phyloP scores from a whole-genome alignment of 1,284 basidiomycete genomes.

The Coniophora puteana region DNA sequence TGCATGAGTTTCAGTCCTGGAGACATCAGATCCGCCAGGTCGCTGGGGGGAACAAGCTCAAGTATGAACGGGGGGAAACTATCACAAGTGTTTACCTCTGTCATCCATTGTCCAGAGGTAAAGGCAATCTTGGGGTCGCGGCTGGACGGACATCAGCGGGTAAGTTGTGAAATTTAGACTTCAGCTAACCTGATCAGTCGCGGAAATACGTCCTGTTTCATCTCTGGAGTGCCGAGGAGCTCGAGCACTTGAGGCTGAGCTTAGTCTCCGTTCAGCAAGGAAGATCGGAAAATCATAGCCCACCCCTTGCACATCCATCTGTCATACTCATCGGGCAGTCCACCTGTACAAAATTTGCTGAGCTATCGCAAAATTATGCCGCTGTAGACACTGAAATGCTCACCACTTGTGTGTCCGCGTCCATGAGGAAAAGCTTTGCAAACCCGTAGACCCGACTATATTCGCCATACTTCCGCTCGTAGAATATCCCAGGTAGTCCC shows the following conservation, averaged over 20 bases:
- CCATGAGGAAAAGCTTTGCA: conserved; percentile 57
- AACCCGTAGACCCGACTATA: conserved; percentile 61
- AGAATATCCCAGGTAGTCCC: conserved; percentile 63
- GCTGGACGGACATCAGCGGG: conserved; percentile 30
- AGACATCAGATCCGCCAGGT: conserved; percentile 76
- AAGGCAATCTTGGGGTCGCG: conserved; percentile 62
- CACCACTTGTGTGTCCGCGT: conserved; percentile 61
- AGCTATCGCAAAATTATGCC: conserved; percentile 1
- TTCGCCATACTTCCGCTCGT: conserved; percentile 54
- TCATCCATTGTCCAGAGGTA: conserved; percentile 85
- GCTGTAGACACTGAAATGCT: conserved; percentile 14
- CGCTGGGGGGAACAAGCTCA: conserved; percentile 36
- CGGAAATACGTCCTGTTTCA: conserved; percentile 56
- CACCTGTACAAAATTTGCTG: conserved; percentile 46
- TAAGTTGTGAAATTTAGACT: background rate
- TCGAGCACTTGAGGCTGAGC: conserved; percentile 48
- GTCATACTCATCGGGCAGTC: conserved; percentile 77
- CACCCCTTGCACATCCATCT: conserved; percentile 65
- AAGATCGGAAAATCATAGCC: conserved; percentile 7
- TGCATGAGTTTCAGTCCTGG: conserved; percentile 71
- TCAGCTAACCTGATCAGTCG: conserved; percentile 51
- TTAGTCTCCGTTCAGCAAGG: conserved; percentile 2
- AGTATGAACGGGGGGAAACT: background rate
- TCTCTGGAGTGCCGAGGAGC: conserved; percentile 52
- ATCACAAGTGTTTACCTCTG: conserved; percentile 44